Evolutionary conservation across 345 rosid genomes (phyloP).

Genomic region (Populus euphratica): DNA sequence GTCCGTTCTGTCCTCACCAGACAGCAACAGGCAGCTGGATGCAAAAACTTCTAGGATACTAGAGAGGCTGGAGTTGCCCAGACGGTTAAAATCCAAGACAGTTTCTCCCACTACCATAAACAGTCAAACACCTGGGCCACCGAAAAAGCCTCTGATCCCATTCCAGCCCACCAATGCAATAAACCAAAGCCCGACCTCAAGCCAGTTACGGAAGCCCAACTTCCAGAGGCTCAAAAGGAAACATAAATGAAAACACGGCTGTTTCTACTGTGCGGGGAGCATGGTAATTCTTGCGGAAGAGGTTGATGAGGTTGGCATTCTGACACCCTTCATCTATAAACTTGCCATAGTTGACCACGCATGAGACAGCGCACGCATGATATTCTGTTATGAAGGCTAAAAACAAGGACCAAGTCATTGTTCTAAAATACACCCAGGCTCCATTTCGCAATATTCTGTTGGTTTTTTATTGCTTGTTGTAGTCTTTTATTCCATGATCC

Average conservation of each 20-base stretch:
- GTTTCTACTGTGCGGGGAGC: neutral
- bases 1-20: slow-evolving; percentile 37
- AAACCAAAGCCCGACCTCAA: slow-evolving; percentile 40
- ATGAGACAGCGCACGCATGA: no score
- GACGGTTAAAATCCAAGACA: slow-evolving; percentile 47
- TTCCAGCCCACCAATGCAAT: slow-evolving; percentile 42
- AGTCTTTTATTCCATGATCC: neutral
- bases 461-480: neutral
- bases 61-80: slow-evolving; percentile 80
- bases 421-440: neutral
- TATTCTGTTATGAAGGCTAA: neutral
- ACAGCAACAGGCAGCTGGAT: slow-evolving; percentile 48
- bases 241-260: slow-evolving; percentile 25
- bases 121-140: slow-evolving; percentile 27
- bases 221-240: slow-evolving; percentile 70
- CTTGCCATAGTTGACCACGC: neutral
- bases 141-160: slow-evolving; percentile 53
- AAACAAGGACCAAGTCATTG: neutral
- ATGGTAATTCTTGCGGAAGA: neutral
- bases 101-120: slow-evolving; percentile 41
- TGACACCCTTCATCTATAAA: neutral
- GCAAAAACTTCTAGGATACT: slow-evolving; percentile 65
- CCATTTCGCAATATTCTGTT: neutral
- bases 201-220: slow-evolving; percentile 70
- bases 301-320: slow-evolving; percentile 2